phyloP scores from a whole-genome alignment of 208 protist species.

The Crithidia fasciculata region DNA sequence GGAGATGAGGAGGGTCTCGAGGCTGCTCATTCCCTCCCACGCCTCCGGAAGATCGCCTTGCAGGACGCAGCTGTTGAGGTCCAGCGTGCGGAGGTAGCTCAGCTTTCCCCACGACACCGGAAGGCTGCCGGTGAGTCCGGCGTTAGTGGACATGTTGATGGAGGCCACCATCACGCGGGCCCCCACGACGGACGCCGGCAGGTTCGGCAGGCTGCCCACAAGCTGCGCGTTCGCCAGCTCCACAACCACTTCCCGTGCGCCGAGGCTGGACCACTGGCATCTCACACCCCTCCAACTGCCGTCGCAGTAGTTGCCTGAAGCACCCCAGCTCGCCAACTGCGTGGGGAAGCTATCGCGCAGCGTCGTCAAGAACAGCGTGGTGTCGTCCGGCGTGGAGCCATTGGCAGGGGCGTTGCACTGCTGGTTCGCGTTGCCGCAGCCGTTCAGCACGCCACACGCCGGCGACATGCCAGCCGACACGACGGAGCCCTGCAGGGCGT shows the following conservation, averaged over 20 bases:
- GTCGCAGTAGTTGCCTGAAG: background rate
- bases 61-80: background rate
- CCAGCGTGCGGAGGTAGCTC: conserved; percentile 17
- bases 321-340: conserved; percentile 5
- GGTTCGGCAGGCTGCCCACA: background rate
- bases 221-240: background rate
- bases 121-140: conserved; percentile 6
- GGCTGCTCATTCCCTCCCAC: background rate
- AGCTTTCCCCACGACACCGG: conserved; percentile 8
- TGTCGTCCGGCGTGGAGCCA: background rate
- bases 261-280: background rate
- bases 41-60: conserved; percentile 1
- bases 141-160: conserved; percentile 11
- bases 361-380: background rate
- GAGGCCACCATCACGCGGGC: conserved; percentile 6
- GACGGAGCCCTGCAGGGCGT: background rate
- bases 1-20: conserved; percentile 2
- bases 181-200: background rate
- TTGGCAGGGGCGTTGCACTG: background rate
- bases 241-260: background rate
- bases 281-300: background rate
- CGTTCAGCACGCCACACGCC: conserved; percentile 5
- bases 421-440: conserved; percentile 11
- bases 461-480: background rate
- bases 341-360: background rate